Percentiles rank a stretch among this genome's conserved stretches.
phyloP scores from a whole-genome alignment of 139 green algal genomes.

The Micractinium sp. region DNA sequence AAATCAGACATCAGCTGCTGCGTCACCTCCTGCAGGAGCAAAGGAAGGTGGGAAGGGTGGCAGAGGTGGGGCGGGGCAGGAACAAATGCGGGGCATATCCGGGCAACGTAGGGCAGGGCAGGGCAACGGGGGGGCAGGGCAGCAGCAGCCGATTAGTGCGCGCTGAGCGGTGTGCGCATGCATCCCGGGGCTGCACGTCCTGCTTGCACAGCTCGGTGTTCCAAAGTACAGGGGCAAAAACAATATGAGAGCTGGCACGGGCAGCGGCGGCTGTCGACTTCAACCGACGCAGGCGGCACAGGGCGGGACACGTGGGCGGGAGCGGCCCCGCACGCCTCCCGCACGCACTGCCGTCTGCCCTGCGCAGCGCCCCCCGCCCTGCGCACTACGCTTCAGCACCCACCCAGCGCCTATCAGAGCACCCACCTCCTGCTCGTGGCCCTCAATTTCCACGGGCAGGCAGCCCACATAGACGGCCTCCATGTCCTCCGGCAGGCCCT shows the following conservation, averaged over 20 bases:
- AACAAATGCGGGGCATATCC: background rate
- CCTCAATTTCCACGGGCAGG: constrained; percentile 81
- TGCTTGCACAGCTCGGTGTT: too few relatives aligned
- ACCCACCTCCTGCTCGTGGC: constrained; percentile 84
- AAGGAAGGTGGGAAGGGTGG: background rate
- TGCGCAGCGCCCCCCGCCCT: too few relatives aligned
- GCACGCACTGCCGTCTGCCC: background rate
- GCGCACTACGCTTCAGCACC: background rate
- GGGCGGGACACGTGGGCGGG: background rate
- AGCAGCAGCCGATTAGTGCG: too few relatives aligned
- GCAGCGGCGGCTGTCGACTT: background rate
- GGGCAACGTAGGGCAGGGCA: background rate
- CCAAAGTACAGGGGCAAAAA: background rate
- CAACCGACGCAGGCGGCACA: background rate
- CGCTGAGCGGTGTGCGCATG: too few relatives aligned
- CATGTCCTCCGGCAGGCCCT: constrained; percentile 74
- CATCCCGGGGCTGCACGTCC: too few relatives aligned
- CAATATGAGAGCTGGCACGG: background rate
- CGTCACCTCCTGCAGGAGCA: constrained; percentile 62
- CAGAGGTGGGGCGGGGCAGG: too few relatives aligned
- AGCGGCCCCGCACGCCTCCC: background rate
- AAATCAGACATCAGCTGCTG: constrained; percentile 76
- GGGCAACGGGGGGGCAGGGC: too few relatives aligned
- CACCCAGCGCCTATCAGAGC: background rate
- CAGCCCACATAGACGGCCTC: constrained; percentile 87